phyloP scores from a whole-genome alignment of 116 monocot genomes.

The Zostera marina region DNA sequence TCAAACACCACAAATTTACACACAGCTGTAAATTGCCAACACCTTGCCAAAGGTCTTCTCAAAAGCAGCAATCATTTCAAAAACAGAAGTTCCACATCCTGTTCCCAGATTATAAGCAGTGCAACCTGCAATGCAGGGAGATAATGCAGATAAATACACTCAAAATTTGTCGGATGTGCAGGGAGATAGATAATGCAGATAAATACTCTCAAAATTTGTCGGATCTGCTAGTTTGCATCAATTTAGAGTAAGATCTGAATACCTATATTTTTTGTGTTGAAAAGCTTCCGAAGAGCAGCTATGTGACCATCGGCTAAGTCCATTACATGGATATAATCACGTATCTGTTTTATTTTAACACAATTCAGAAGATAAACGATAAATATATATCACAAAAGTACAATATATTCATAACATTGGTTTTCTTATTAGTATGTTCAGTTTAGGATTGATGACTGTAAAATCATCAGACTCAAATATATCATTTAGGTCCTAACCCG shows the following conservation, averaged over 20 bases:
- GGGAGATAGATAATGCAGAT: not conserved
- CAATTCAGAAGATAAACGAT: too few species aligned
- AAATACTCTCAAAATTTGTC: not conserved
- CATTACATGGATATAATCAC: conserved; percentile 75
- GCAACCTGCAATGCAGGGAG: conserved; percentile 30
- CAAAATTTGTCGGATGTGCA: too few species aligned
- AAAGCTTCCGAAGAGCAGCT: conserved; percentile 52
- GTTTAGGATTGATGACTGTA: too few species aligned
- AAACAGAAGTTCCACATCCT: conserved; percentile 55
- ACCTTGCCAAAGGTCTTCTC: conserved; percentile 73
- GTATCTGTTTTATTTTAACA: conserved; percentile 18
- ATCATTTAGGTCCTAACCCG: too few species aligned
- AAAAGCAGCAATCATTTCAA: conserved; percentile 81
- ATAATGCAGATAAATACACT: not conserved
- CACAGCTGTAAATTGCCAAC: too few species aligned
- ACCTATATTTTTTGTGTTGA: conserved; percentile 37
- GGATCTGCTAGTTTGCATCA: too few species aligned
- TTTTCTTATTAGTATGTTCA: too few species aligned
- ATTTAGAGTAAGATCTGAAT: not conserved
- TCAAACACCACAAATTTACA: too few species aligned
- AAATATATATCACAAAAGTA: too few species aligned
- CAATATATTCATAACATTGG: too few species aligned
- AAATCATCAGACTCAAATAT: too few species aligned
- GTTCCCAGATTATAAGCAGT: conserved; percentile 75
- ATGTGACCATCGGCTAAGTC: conserved; percentile 68